phyloP scores from a whole-genome alignment of 1,139 yeast species.

The Candida sojae region DNA sequence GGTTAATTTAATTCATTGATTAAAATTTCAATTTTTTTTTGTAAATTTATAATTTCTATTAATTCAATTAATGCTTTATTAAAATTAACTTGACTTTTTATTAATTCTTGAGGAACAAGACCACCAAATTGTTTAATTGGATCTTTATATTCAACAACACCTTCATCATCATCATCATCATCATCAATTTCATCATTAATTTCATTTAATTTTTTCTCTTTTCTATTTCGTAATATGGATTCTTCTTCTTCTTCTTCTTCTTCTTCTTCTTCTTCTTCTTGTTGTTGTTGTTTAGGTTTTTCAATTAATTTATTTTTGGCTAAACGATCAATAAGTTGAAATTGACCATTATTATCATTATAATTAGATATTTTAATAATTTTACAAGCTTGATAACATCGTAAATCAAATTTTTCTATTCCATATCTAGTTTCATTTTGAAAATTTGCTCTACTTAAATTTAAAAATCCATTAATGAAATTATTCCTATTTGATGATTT shows the following conservation, averaged over 20 bases:
- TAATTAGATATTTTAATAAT: conserved; percentile 14
- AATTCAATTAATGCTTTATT: conserved; percentile 26
- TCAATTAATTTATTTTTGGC: not conserved
- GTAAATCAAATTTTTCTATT: conserved; percentile 26
- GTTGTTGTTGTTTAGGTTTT: too few species aligned
- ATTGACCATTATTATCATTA: conserved; percentile 5
- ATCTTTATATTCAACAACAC: conserved; percentile 19
- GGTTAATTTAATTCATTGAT: conserved; percentile 15
- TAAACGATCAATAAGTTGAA: conserved; percentile 16
- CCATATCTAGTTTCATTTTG: conserved; percentile 21
- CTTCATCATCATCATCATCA: not conserved
- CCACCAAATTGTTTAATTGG: conserved; percentile 56
- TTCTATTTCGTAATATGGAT: conserved; percentile 7
- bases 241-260: conserved; percentile 1
- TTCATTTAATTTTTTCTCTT: conserved; percentile 7
- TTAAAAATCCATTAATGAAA: conserved; percentile 34
- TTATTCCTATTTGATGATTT: conserved; percentile 21
- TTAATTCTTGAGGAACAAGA: conserved; percentile 45
- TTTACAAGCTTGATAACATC: conserved; percentile 31
- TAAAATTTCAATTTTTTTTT: conserved; percentile 19
- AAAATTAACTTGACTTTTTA: conserved; percentile 42
- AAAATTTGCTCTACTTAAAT: conserved; percentile 44
- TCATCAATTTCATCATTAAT: not conserved
- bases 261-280: not conserved
- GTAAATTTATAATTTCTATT: conserved; percentile 30